A percentile compares a stretch with the other conserved stretches of the same genome.
Conservation (phyloP, 495 filamentous ascomycete genomes). For the Gamarada debralockiae region DNA sequence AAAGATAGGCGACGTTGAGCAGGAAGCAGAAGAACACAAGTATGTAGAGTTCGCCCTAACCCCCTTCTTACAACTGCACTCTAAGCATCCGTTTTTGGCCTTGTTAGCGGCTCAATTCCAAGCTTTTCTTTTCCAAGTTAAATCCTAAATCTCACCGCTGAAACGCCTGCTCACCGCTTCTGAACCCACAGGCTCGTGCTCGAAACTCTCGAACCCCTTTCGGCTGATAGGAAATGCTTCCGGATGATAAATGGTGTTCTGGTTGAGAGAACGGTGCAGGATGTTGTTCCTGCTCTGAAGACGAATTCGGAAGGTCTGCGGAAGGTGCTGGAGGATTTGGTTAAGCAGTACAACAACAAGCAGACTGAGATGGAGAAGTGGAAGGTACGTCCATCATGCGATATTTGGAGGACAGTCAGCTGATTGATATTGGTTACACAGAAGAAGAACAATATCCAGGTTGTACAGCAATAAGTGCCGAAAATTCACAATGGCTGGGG, state of each 20-base stretch:
- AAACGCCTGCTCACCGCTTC: conserved; percentile 17
- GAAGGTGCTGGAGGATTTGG: conserved; percentile 90
- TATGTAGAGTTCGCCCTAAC: conserved; percentile 42
- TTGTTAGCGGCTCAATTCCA: conserved; percentile 5
- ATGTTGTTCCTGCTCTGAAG: conserved; percentile 84
- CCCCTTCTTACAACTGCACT: conserved; percentile 8
- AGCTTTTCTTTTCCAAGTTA: conserved; percentile 1
- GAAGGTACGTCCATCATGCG: conserved; percentile 65
- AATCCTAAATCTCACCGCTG: conserved; percentile 20
- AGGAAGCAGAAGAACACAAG: conserved; percentile 98
- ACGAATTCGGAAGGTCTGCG: conserved; percentile 95
- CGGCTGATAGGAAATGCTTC: conserved; percentile 90
- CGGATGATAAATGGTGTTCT: conserved; percentile 97
- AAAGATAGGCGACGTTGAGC: conserved; percentile 96
- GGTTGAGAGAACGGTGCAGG: conserved; percentile 87
- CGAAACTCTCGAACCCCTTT: conserved; percentile 83
- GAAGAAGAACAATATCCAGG: conserved; percentile 99
- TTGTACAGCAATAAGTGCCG: conserved; percentile 65
- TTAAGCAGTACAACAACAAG: conserved; percentile 96
- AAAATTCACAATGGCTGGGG: conserved; percentile 1
- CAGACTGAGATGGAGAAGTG: conserved; percentile 95
- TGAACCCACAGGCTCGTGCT: conserved; percentile 72
- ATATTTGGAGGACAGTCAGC: not conserved
- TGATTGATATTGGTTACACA: conserved; percentile 37
- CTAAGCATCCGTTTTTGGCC: conserved; percentile 4